A percentile compares a stretch with the other conserved stretches of the same genome.
phyloP scores from a whole-genome alignment of 768 basidiomycete genomes.

The Termitomyces sp. region DNA sequence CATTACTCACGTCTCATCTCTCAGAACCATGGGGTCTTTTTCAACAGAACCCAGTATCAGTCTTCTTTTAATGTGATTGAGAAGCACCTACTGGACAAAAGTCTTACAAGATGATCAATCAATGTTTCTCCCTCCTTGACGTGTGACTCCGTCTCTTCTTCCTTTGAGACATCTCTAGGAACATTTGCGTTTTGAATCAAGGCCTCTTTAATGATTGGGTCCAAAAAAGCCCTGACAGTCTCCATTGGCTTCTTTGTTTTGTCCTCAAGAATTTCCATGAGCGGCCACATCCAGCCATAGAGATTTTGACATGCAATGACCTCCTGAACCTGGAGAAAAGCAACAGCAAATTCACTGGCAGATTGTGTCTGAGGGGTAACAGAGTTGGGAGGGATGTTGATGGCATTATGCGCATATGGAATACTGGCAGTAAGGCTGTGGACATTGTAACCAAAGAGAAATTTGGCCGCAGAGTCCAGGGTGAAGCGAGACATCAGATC shows the following conservation, averaged over 20 bases:
- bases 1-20: slow-evolving; percentile 36
- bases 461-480: slow-evolving; percentile 60
- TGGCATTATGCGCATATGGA: slow-evolving; percentile 42
- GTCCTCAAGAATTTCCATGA: slow-evolving; percentile 43
- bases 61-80: background rate
- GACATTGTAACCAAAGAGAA: slow-evolving; percentile 56
- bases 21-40: slow-evolving; percentile 38
- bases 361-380: slow-evolving; percentile 19
- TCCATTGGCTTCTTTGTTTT: slow-evolving; percentile 42
- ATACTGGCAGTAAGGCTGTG: slow-evolving; percentile 44
- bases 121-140: slow-evolving; percentile 40
- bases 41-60: background rate
- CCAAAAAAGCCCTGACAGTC: slow-evolving; percentile 43
- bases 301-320: slow-evolving; percentile 35
- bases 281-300: slow-evolving; percentile 46
- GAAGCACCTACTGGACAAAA: slow-evolving; percentile 32
- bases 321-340: slow-evolving; percentile 44
- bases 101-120: slow-evolving; percentile 48
- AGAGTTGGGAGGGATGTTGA: slow-evolving; percentile 16
- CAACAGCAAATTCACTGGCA: slow-evolving; percentile 38
- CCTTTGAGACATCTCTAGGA: slow-evolving; percentile 6
- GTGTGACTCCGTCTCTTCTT: slow-evolving; percentile 23
- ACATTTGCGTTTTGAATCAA: slow-evolving; percentile 26
- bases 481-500: slow-evolving; percentile 59
- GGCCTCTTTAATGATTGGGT: slow-evolving; percentile 45